These are phyloP conservation scores for Ascochyta clinopodiicola DNA, from an alignment of 2,329 filamentous ascomycete genomes.

Conservation along the genomic window DNA sequence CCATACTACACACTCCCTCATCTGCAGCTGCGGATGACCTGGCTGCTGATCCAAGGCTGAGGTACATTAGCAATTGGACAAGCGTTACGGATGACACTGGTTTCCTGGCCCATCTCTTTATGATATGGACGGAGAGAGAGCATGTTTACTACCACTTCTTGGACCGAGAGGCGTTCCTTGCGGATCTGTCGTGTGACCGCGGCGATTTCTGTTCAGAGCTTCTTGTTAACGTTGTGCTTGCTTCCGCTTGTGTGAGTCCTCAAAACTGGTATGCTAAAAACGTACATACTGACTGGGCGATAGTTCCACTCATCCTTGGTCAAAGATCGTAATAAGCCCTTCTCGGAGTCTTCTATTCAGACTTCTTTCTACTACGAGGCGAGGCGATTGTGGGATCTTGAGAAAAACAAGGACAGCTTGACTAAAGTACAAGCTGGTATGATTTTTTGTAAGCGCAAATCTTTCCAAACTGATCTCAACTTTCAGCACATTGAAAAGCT, in stretches of 20 bases:
- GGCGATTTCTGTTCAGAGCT: constrained; percentile 40
- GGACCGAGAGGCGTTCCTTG: constrained; percentile 40
- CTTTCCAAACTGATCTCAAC: neutral
- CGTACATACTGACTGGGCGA: neutral
- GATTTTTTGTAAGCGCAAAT: constrained; percentile 28
- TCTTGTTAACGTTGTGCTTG: constrained; percentile 40
- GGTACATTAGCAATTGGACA: constrained; percentile 32
- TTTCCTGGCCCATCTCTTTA: constrained; percentile 32
- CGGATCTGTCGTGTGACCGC: constrained; percentile 33
- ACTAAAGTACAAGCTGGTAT: constrained; percentile 37
- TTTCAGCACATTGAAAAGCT: neutral
- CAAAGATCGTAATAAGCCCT: constrained; percentile 37
- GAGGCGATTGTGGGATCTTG: constrained; percentile 36
- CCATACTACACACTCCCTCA: constrained; percentile 24
- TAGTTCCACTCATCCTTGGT: constrained; percentile 37
- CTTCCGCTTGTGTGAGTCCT: constrained; percentile 38
- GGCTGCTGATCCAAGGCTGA: constrained; percentile 28
- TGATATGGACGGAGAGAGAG: constrained; percentile 36
- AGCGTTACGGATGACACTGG: constrained; percentile 25
- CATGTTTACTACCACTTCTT: constrained; percentile 39
- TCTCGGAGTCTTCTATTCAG: constrained; percentile 30
- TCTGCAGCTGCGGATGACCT: constrained; percentile 11
- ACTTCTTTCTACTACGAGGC: constrained; percentile 41
- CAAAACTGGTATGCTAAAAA: neutral
- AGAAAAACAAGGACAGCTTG: constrained; percentile 30